phyloP scores from a whole-genome alignment of 176 grass and related monocot species.

The Otatea glauca region DNA sequence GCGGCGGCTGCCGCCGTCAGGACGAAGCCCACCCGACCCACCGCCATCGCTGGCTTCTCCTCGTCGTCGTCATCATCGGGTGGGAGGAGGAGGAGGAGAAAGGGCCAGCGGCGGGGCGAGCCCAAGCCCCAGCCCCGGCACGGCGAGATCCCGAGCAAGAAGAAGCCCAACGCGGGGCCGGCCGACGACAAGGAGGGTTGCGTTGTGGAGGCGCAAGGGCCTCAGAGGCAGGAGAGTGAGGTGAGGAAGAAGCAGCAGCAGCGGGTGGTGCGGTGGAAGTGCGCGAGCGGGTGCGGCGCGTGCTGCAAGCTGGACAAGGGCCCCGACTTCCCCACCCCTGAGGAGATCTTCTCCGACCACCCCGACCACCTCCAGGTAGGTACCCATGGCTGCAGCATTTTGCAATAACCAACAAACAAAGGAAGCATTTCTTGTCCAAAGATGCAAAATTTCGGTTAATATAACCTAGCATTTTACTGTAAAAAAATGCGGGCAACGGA shows the following conservation, averaged over 20 bases:
- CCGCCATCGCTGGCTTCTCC: conserved; percentile 20
- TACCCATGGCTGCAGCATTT: background rate
- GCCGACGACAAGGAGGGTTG: background rate
- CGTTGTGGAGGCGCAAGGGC: background rate
- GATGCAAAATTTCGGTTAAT: background rate
- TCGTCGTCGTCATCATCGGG: conserved; percentile 40
- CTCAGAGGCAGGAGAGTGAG: conserved; percentile 20
- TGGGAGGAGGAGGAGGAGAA: conserved; percentile 41
- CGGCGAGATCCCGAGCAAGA: conserved; percentile 32
- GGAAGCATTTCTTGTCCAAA: background rate
- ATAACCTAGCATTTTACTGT: no score
- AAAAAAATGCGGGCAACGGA: background rate
- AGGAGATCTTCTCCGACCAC: conserved; percentile 67
- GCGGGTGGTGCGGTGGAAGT: conserved; percentile 56
- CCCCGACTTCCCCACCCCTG: conserved; percentile 62
- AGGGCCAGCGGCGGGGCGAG: conserved; percentile 46
- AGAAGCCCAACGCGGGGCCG: conserved; percentile 15
- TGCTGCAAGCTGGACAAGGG: conserved; percentile 89
- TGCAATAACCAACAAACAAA: background rate
- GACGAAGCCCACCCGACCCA: conserved; percentile 1
- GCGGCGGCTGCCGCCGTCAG: conserved; percentile 30
- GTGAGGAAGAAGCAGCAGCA: conserved; percentile 20
- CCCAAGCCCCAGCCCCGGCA: conserved; percentile 26
- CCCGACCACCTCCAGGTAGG: conserved; percentile 61
- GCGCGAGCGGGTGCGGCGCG: conserved; percentile 76